Conservation (phyloP, 164 flowering plant species). For the Houttuynia cordata region DNA sequence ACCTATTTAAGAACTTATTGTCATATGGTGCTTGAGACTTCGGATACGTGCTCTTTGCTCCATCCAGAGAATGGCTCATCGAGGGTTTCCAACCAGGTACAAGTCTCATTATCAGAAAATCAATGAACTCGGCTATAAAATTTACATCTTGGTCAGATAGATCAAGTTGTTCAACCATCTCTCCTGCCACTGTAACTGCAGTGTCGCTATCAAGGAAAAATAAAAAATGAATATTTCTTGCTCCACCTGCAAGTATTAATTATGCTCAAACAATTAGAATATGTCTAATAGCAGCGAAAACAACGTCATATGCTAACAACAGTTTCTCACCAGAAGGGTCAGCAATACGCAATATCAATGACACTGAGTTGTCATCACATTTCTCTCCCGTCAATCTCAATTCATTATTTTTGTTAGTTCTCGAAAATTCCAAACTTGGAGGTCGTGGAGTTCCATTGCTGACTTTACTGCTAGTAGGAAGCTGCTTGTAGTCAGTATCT, state of each 20-base stretch:
- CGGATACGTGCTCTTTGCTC: slow-evolving; percentile 5
- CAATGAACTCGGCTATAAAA: slow-evolving; percentile 50
- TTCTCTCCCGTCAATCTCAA: slow-evolving; percentile 46
- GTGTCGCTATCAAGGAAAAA: slow-evolving; percentile 64
- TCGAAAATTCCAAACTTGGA: slow-evolving; percentile 27
- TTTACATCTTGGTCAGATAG: slow-evolving; percentile 37
- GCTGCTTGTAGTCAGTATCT: slow-evolving; percentile 29
- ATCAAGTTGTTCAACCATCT: slow-evolving; percentile 71
- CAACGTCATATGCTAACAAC: background rate
- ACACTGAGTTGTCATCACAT: slow-evolving; percentile 32
- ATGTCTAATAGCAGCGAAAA: background rate
- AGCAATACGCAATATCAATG: slow-evolving; percentile 42
- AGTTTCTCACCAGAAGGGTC: slow-evolving; percentile 31
- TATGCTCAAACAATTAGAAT: background rate
- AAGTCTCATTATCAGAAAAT: slow-evolving; percentile 37
- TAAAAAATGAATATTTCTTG: slow-evolving; percentile 40
- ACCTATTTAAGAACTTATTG: slow-evolving; percentile 6
- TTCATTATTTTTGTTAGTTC: slow-evolving; percentile 25
- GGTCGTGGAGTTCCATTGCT: slow-evolving; percentile 12
- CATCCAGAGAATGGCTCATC: slow-evolving; percentile 10
- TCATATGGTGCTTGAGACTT: slow-evolving; percentile 7
- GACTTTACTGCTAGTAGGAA: slow-evolving; percentile 16
- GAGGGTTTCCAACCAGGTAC: slow-evolving; percentile 40
- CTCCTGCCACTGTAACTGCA: slow-evolving; percentile 44
- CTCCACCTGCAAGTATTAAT: slow-evolving; percentile 30